Evolutionary conservation across 2,329 filamentous ascomycete genomes (phyloP).

Genomic region (Penicillium occitanis): DNA sequence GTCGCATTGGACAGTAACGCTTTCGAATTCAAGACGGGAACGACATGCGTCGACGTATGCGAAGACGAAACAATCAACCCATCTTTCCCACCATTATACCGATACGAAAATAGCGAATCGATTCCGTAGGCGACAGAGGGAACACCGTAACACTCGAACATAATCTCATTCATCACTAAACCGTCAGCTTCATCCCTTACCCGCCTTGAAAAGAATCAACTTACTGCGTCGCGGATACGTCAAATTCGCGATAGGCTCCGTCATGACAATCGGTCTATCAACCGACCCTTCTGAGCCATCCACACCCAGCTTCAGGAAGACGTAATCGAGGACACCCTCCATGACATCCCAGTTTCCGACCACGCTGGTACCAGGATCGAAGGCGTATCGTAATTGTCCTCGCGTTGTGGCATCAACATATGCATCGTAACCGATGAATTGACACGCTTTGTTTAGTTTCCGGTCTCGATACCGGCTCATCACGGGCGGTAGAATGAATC

Average conservation of each 20-base stretch:
- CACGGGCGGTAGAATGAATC: constrained; percentile 78
- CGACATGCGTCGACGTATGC: constrained; percentile 90
- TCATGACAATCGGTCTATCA: constrained; percentile 89
- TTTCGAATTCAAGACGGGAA: constrained; percentile 86
- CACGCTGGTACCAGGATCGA: constrained; percentile 85
- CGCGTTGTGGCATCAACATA: constrained; percentile 91
- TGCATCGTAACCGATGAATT: constrained; percentile 88
- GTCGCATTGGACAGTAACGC: constrained; percentile 81
- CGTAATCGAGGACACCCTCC: constrained; percentile 90
- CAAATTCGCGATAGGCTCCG: constrained; percentile 88
- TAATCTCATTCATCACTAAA: constrained; percentile 89
- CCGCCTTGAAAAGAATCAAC: constrained; percentile 32
- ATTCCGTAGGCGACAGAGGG: constrained; percentile 91
- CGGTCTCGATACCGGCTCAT: constrained; percentile 95
- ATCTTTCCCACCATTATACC: constrained; percentile 82
- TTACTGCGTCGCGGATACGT: constrained; percentile 83
- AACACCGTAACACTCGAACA: constrained; percentile 93
- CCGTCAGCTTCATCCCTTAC: neutral
- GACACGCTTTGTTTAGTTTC: constrained; percentile 87
- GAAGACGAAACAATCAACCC: constrained; percentile 90
- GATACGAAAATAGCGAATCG: constrained; percentile 94
- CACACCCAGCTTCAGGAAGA: constrained; percentile 90
- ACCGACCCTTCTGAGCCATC: constrained; percentile 71
- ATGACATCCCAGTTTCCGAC: constrained; percentile 98
- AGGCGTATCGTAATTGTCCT: constrained; percentile 85